Conservation (phyloP, 1,284 basidiomycete genomes). For the Ceratobasidium sp. region DNA sequence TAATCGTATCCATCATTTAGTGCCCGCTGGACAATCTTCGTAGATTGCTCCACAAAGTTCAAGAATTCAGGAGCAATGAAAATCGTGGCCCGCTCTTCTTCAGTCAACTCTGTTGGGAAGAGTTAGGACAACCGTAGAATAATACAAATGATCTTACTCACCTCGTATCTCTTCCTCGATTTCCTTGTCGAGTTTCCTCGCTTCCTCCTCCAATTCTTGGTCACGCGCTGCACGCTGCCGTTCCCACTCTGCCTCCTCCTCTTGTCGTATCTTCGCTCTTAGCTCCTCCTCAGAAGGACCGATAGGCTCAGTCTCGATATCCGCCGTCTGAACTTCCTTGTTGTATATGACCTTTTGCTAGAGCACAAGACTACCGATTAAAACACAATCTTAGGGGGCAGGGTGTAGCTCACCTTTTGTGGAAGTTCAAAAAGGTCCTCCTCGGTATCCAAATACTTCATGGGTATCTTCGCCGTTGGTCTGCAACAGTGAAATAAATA, state of each 20-base stretch:
- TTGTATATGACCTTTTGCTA: conserved; percentile 91
- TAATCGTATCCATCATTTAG: conserved; percentile 97
- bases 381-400: neutral
- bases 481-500: conserved; percentile 5
- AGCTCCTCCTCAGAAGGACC: conserved; percentile 73
- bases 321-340: conserved; percentile 88
- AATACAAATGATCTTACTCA: conserved; percentile 50
- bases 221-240: conserved; percentile 67
- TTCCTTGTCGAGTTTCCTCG: conserved; percentile 75
- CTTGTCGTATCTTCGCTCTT: conserved; percentile 69
- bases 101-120: conserved; percentile 69
- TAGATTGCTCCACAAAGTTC: conserved; percentile 93
- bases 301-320: conserved; percentile 61
- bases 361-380: conserved; percentile 38
- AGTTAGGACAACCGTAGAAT: neutral
- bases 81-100: conserved; percentile 82
- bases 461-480: conserved; percentile 45
- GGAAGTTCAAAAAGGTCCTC: conserved; percentile 90
- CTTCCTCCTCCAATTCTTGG: conserved; percentile 80
- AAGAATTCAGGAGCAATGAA: conserved; percentile 86
- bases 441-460: conserved; percentile 84
- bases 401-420: conserved; percentile 64
- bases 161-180: conserved; percentile 83
- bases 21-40: conserved; percentile 94
- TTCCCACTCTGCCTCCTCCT: conserved; percentile 70